Percentiles rank a stretch among this genome's conserved stretches.
These are phyloP conservation scores for Prosopis cineraria DNA, from an alignment of 306 rosid species.

Conservation along the genomic window DNA sequence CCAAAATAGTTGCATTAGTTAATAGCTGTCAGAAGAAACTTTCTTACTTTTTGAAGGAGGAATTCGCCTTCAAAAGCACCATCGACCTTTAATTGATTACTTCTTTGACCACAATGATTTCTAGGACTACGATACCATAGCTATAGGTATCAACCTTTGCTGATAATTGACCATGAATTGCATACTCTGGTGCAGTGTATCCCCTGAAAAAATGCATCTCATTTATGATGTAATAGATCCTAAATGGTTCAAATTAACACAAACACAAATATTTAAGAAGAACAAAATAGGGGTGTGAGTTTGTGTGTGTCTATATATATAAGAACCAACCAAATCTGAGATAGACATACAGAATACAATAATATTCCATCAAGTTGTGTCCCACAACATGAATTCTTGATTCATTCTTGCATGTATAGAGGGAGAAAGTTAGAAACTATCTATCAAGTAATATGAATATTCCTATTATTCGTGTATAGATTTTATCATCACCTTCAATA, in stretches of 20 bases:
- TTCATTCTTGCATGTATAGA: neutral
- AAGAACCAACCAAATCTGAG: neutral
- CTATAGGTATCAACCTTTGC: slow-evolving; percentile 47
- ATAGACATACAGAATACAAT: neutral
- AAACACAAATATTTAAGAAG: no score
- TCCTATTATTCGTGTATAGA: neutral
- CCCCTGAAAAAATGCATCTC: slow-evolving; percentile 44
- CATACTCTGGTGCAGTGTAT: neutral
- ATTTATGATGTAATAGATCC: no score
- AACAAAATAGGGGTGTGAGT: no score
- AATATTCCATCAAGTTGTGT: no score
- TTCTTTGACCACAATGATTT: neutral
- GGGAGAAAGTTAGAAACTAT: no score
- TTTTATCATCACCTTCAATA: no score
- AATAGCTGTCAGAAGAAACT: neutral
- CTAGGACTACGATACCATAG: neutral
- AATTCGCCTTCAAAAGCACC: slow-evolving; percentile 38
- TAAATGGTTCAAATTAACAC: no score
- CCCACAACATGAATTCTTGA: no score
- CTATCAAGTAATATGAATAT: neutral
- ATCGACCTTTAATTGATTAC: slow-evolving; percentile 36
- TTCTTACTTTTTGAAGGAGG: slow-evolving; percentile 65
- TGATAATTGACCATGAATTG: neutral
- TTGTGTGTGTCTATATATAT: no score
- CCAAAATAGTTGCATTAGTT: no score